Evolutionary conservation across 2,329 filamentous ascomycete genomes (phyloP), one percentile per base, ranked within the genome.

Genomic region (Sporothrix schenckii): DNA sequence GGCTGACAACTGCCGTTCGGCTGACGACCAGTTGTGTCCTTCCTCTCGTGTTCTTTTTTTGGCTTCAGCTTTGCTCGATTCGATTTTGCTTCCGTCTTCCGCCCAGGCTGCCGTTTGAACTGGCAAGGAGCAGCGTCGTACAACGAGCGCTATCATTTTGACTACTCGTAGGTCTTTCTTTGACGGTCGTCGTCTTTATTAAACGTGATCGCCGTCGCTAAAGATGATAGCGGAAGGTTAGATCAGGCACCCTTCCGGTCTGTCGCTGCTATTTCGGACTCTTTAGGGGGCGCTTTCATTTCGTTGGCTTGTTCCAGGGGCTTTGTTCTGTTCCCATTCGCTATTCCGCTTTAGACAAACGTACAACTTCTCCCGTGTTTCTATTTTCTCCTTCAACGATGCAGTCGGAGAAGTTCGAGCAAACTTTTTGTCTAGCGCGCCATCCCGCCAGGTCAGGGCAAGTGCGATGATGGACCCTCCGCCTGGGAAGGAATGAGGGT

Each of bases 211-310:
- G 41, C 2, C 41, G 41, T 44, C 34, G 41, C 14, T 16, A 44
- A 13, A 13, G 9, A 16, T 5, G 41, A 2, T 44, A 16, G 41
- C 14, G 41, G 11, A n/a, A 13, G 61, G 34, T 16, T 24, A 44
- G 27, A 34, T 34, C 61, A 65, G 61, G 61, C 61, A 65, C 61
- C 58, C 63, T 47, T 66, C 47, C 52, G 14, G 10, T 34, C 47
- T 53, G 60, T 50, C 60, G 60, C 44, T n/a, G 27, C 27, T 30
- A 30, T 30, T 30, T 30, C 27, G 27, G 27, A 34, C 16, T 49
- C 24, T 30, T 50, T 16, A n/a, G 44, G 63, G 21, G 27, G 58
- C 41, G 27, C 47, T 50, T 34, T 53, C n/a, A 53, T 41, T 53
- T 44, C 44, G 11, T 54, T 44, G 19, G 24, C 49, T 52, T 66